Conservation (phyloP, 208 protist species). For the Acanthamoeba triangularis region DNA sequence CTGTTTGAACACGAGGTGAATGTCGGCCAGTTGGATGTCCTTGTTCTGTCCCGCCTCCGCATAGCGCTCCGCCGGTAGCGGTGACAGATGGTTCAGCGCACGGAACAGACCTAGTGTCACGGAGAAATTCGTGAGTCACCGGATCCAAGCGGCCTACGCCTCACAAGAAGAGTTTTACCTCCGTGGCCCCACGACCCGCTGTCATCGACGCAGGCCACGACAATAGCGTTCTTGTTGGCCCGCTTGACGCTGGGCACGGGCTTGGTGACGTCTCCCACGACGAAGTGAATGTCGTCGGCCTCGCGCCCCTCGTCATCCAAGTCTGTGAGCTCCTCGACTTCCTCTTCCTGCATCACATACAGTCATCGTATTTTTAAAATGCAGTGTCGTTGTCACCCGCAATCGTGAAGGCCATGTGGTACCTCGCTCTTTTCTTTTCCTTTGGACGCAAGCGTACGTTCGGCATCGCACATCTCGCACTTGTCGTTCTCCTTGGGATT, state of each 20-base stretch:
- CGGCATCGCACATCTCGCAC: background rate
- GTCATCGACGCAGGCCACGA: conserved; percentile 53
- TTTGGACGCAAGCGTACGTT: background rate
- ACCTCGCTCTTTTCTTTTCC: conserved; percentile 5
- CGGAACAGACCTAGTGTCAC: conserved; percentile 19
- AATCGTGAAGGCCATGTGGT: no score
- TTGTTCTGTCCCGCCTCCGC: conserved; percentile 27
- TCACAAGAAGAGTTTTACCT: background rate
- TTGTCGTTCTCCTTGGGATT: conserved; percentile 9
- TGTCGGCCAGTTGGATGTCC: conserved; percentile 27
- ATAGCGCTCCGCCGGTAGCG: background rate
- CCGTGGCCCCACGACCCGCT: conserved; percentile 24
- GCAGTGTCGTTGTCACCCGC: no score
- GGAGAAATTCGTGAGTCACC: no score
- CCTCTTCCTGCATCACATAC: background rate
- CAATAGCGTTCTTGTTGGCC: background rate
- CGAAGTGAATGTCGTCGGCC: conserved; percentile 58
- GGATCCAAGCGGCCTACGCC: no score
- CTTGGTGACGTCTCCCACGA: conserved; percentile 56
- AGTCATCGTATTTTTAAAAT: no score
- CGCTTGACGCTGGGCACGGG: background rate
- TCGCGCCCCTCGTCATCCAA: conserved; percentile 23
- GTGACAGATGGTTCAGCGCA: conserved; percentile 31
- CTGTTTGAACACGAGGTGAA: conserved; percentile 41
- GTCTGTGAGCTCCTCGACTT: background rate